Evolutionary conservation across 1,284 basidiomycete species (phyloP).

Genomic region (Marasmius fiardii): DNA sequence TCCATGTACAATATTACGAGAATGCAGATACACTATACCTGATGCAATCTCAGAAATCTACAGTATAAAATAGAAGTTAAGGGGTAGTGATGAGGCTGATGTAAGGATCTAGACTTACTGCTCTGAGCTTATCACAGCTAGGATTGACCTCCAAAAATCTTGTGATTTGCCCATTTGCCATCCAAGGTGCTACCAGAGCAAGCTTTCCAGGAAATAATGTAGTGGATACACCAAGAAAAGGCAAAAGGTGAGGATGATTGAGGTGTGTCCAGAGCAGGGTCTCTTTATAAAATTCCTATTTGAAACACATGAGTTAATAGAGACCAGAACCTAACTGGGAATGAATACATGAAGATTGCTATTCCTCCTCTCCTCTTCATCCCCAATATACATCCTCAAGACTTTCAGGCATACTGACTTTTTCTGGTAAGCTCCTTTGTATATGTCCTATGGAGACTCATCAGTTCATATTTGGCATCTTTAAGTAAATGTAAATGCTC

Average conservation of each 20-base stretch:
- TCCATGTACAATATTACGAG: neutral
- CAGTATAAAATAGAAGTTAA: too few relatives aligned
- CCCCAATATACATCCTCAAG: neutral
- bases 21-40: neutral
- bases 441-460: neutral
- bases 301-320: too few relatives aligned
- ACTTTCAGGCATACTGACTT: neutral
- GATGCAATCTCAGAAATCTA: neutral
- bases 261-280: conserved; percentile 14
- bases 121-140: conserved; percentile 2
- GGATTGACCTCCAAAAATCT: conserved; percentile 12
- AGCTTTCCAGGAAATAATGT: conserved; percentile 5
- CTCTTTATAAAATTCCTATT: conserved; percentile 13
- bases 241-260: conserved; percentile 13
- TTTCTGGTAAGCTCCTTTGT: neutral
- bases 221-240: conserved; percentile 12
- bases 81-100: neutral
- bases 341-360: neutral
- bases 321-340: too few relatives aligned
- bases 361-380: neutral
- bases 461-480: too few relatives aligned
- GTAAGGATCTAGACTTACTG: neutral
- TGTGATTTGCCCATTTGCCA: conserved; percentile 12
- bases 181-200: conserved; percentile 14
- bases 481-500: too few relatives aligned